A percentile compares a stretch with the other conserved stretches of the same genome.
Evolutionary conservation across 1,139 yeast species (phyloP).

Genomic region (Blastobotrys malaysiensis): DNA sequence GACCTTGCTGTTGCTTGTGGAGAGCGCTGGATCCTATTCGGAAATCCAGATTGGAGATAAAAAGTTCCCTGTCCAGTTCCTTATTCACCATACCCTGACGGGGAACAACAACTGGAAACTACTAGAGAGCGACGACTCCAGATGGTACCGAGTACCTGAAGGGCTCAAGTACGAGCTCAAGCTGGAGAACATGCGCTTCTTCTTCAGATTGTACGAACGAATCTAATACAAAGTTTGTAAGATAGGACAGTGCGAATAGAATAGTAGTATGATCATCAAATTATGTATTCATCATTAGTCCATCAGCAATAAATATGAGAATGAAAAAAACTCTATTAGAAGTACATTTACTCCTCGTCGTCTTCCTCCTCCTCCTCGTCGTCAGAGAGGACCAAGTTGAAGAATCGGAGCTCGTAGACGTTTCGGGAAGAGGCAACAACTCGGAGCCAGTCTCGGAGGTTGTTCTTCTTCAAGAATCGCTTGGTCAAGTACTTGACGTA

Average conservation of each 20-base stretch:
- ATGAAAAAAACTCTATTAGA: constrained; percentile 4
- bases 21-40: constrained; percentile 87
- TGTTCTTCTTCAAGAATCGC: constrained; percentile 99
- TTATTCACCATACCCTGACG: constrained; percentile 63
- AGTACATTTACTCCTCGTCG: constrained; percentile 26
- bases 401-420: constrained; percentile 98
- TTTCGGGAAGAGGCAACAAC: constrained; percentile 94
- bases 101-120: constrained; percentile 63
- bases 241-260: neutral
- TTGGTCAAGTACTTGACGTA: constrained; percentile 98
- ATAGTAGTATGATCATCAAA: neutral
- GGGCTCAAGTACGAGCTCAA: constrained; percentile 62
- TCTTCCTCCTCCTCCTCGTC: constrained; percentile 71
- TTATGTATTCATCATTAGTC: constrained; percentile 5
- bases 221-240: constrained; percentile 15
- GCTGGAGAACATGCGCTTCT: constrained; percentile 82
- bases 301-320: constrained; percentile 1
- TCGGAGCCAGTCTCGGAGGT: constrained; percentile 98
- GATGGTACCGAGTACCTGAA: constrained; percentile 68
- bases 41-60: constrained; percentile 71
- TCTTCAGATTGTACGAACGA: constrained; percentile 66
- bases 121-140: constrained; percentile 61
- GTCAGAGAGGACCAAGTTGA: constrained; percentile 97
- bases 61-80: constrained; percentile 74
- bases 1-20: constrained; percentile 60